Base-by-base conservation (phyloP, 257 asterid genomes). In the Nyctanthes arbortristis region DNA sequence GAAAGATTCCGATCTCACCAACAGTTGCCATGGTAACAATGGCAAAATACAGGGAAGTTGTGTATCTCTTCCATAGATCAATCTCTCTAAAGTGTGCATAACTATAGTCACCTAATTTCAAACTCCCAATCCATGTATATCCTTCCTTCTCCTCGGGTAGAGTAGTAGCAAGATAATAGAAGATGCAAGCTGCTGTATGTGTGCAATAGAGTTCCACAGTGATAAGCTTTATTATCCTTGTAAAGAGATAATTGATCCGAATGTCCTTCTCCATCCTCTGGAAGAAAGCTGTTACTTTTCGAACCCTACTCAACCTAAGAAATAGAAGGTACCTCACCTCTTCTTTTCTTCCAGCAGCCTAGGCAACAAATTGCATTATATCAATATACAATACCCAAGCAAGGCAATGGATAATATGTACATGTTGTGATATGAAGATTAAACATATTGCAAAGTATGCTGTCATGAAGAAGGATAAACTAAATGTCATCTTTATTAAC, bases 11-110 rank as follows among this genome's bases (percentile, higher is more conserved):
- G 32, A 80, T n/a, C 97, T 83, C 75, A 92, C 98, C 98, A 33
- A 93, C 96, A 18, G 98, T 93, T 32, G 97, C 97, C 98, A 93
- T 93, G 25, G 98, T 93, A 61, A 88, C 97, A 27, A 93, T 88
- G 65, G 98, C 95, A 63, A 93, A 93, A 58, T 93, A 93, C 80
- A 93, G 1, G 3, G 98, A 93, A 27, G 97, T 93, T 31, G 74
- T 80, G 83, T 93, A 93, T 52, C 96, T 78, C 43, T 69, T 88
- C 98, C 96, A 90, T 20, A 93, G 59, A 73, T 88, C 97, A 28
- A 90, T 84, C 28, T 88, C 97, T 79, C 97, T 81, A 35, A 93
- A 93, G 77, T 73, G 80, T 24, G 92, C 57, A 68, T 87, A 93
- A 56, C 86, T 82, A 56, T 81, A 87, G 65, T 90, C 98, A 20